Percentiles rank a stretch among this genome's conserved stretches.
These are phyloP conservation scores for Wickerhamia fluorescens DNA, from an alignment of 805 yeast species.

Conservation along the genomic window DNA sequence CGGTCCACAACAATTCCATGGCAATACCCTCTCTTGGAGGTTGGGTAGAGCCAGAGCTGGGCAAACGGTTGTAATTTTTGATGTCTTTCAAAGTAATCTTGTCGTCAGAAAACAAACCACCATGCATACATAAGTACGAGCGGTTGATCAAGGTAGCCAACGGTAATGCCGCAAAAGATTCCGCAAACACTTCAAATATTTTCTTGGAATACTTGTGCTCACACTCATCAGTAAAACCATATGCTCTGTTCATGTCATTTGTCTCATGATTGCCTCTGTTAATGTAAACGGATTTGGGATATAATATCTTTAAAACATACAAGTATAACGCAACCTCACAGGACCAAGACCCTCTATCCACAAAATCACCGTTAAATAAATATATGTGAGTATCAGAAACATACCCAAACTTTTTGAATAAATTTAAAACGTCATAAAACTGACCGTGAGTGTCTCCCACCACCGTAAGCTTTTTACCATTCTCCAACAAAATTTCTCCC, in stretches of 20 bases:
- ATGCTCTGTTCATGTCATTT: constrained; percentile 91
- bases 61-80: constrained; percentile 61
- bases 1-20: constrained; percentile 97
- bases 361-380: constrained; percentile 94
- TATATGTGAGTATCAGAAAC: constrained; percentile 65
- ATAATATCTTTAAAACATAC: constrained; percentile 68
- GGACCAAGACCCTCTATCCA: constrained; percentile 97
- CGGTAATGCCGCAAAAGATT: constrained; percentile 81
- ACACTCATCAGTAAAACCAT: constrained; percentile 96
- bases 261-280: constrained; percentile 98
- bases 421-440: constrained; percentile 78
- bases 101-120: constrained; percentile 85
- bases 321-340: constrained; percentile 86
- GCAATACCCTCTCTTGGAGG: constrained; percentile 90
- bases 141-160: constrained; percentile 74
- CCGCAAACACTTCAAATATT: constrained; percentile 75
- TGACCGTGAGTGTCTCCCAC: constrained; percentile 99
- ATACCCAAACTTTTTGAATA: constrained; percentile 68
- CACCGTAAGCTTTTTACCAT: constrained; percentile 56
- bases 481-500: constrained; percentile 16
- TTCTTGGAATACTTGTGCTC: constrained; percentile 80
- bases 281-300: constrained; percentile 62
- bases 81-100: constrained; percentile 67
- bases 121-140: constrained; percentile 86
- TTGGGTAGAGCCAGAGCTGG: constrained; percentile 45